Evolutionary conservation across 1,139 yeast species (phyloP).

Genomic region (Debaryomyces fabryi): DNA sequence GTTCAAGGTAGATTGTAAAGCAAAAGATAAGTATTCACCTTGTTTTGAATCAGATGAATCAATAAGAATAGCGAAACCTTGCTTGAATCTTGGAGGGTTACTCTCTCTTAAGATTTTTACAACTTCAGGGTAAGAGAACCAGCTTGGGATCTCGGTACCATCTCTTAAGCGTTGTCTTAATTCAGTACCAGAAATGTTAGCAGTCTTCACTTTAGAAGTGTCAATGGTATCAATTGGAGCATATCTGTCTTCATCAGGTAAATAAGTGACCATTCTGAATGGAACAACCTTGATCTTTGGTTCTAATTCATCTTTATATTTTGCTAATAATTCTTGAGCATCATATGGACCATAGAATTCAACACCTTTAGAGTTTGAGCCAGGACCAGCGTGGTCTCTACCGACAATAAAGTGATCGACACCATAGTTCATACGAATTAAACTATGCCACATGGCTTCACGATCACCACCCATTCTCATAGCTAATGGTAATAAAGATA

Average conservation of each 20-base stretch:
- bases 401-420: conserved; percentile 98
- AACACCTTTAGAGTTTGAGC: conserved; percentile 87
- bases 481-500: conserved; percentile 88
- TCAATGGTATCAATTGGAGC: conserved; percentile 94
- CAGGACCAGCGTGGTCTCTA: conserved; percentile 98
- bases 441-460: conserved; percentile 98
- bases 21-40: conserved; percentile 64
- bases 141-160: conserved; percentile 88
- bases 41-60: conserved; percentile 57
- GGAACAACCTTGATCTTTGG: conserved; percentile 81
- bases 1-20: conserved; percentile 86
- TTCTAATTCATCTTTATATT: conserved; percentile 73
- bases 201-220: conserved; percentile 69
- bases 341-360: conserved; percentile 98
- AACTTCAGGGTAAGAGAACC: conserved; percentile 98
- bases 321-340: conserved; percentile 86
- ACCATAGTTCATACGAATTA: conserved; percentile 94
- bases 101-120: conserved; percentile 88
- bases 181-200: conserved; percentile 94
- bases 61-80: conserved; percentile 78
- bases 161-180: conserved; percentile 84
- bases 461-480: conserved; percentile 99
- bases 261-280: conserved; percentile 93
- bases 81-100: conserved; percentile 87
- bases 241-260: conserved; percentile 93